phyloP scores from a whole-genome alignment of 106 monocot species.

The Dendrobium nobile region DNA sequence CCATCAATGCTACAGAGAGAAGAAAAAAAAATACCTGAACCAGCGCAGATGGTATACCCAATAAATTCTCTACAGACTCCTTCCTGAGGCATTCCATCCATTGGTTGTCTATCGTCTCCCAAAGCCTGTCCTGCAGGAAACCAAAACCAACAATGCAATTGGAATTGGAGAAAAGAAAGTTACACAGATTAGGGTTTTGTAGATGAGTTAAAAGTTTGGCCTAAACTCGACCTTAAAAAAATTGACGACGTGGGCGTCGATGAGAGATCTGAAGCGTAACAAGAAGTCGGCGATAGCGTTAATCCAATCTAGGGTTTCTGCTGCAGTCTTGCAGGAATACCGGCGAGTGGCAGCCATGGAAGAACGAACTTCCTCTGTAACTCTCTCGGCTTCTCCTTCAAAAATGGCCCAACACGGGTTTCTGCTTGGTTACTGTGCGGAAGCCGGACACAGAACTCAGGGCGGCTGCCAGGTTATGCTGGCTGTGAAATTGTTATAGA shows the following conservation, averaged over 20 bases:
- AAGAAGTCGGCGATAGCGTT: slow-evolving; percentile 64
- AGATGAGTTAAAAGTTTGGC: not conserved
- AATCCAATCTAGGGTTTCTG: slow-evolving; percentile 75
- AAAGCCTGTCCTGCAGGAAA: slow-evolving; percentile 55
- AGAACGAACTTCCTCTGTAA: not conserved
- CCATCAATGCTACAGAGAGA: not conserved
- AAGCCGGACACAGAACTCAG: too few species aligned
- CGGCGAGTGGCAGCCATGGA: slow-evolving; percentile 12
- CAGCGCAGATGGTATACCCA: slow-evolving; percentile 58
- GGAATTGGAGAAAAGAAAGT: not conserved
- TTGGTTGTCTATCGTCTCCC: slow-evolving; percentile 61
- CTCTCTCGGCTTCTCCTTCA: too few species aligned
- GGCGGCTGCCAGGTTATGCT: too few species aligned
- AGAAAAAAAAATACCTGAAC: slow-evolving; percentile 32
- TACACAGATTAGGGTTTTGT: not conserved
- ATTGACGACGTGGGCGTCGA: slow-evolving; percentile 91
- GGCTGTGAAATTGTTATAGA: too few species aligned
- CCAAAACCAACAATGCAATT: not conserved
- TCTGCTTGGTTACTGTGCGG: too few species aligned
- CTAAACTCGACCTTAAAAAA: slow-evolving; percentile 68
- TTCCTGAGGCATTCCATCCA: slow-evolving; percentile 80
- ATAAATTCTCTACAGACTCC: slow-evolving; percentile 58
- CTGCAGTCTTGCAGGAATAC: slow-evolving; percentile 49
- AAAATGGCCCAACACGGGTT: too few species aligned
- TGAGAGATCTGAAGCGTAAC: slow-evolving; percentile 35